These are phyloP conservation scores for Aspergillus piperis DNA, from an alignment of 2,329 filamentous ascomycete species.

Conservation along the genomic window DNA sequence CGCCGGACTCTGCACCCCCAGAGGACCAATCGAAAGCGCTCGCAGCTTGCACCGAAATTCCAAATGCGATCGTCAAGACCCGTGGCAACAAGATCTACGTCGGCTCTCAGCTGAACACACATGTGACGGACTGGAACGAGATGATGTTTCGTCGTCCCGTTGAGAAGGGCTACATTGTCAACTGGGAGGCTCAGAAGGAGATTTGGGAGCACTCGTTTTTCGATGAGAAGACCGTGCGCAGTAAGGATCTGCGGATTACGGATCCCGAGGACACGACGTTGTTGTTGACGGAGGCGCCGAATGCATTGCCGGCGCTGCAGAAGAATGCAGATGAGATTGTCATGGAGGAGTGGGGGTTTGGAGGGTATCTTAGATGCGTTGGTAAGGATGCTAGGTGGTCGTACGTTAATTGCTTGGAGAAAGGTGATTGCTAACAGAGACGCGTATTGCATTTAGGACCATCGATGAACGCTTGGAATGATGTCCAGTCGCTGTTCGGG, in stretches of 20 bases:
- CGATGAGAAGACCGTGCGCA: conserved; percentile 64
- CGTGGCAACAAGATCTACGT: conserved; percentile 78
- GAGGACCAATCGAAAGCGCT: conserved; percentile 45
- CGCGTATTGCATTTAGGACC: conserved; percentile 54
- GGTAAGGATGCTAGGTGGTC: conserved; percentile 52
- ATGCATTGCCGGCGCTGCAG: conserved; percentile 77
- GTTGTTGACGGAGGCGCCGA: conserved; percentile 81
- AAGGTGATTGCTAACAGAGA: background rate
- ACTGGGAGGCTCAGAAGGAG: conserved; percentile 93
- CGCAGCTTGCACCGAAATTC: conserved; percentile 65
- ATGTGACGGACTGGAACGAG: conserved; percentile 86
- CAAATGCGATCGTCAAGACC: conserved; percentile 85
- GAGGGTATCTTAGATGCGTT: conserved; percentile 75
- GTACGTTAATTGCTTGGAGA: too few species aligned
- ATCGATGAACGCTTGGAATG: conserved; percentile 78
- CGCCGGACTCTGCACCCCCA: conserved; percentile 40
- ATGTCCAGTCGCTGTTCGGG: conserved; percentile 69
- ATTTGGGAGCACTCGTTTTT: conserved; percentile 93
- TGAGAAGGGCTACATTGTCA: conserved; percentile 92
- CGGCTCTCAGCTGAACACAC: conserved; percentile 69
- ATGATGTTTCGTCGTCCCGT: conserved; percentile 83
- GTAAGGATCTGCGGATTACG: conserved; percentile 39
- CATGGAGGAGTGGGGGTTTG: conserved; percentile 96
- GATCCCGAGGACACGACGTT: conserved; percentile 81
- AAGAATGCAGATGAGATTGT: conserved; percentile 93